phyloP scores from a whole-genome alignment of 495 filamentous ascomycete species.

The Penicillium nucicola region DNA sequence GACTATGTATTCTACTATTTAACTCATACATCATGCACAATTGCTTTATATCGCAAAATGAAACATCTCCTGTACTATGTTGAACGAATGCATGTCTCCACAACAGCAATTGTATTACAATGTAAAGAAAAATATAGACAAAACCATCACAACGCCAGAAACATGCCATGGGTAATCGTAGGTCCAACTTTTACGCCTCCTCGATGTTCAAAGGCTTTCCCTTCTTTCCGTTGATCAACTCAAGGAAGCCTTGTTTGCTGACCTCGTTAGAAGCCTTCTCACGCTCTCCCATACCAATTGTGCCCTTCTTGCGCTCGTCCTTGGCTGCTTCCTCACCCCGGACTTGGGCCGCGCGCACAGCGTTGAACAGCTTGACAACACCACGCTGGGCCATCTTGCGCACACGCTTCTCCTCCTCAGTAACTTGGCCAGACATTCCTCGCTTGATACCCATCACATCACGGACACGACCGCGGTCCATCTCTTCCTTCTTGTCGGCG shows the following conservation, averaged over 20 bases:
- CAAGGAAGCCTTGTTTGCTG: slow-evolving; percentile 93
- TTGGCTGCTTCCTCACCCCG: slow-evolving; percentile 71
- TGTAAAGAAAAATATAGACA: slow-evolving; percentile 15
- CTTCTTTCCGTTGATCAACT: slow-evolving; percentile 69
- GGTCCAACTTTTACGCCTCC: slow-evolving; percentile 37
- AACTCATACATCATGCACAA: slow-evolving; percentile 15
- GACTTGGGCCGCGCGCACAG: slow-evolving; percentile 87
- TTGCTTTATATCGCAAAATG: slow-evolving; percentile 20
- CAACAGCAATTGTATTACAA: slow-evolving; percentile 16
- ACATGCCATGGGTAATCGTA: slow-evolving; percentile 34
- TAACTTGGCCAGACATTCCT: slow-evolving; percentile 48
- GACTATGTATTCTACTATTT: slow-evolving; percentile 24
- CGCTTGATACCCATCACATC: slow-evolving; percentile 67
- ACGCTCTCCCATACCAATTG: slow-evolving; percentile 67
- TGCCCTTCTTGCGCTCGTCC: slow-evolving; percentile 64
- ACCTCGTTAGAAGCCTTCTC: slow-evolving; percentile 89
- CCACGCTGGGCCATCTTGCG: slow-evolving; percentile 85
- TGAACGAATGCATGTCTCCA: slow-evolving; percentile 22
- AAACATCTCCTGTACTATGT: slow-evolving; percentile 29
- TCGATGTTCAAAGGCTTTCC: slow-evolving; percentile 47
- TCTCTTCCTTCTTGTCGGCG: slow-evolving; percentile 73
- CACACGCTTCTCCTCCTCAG: slow-evolving; percentile 76
- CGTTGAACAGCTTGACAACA: slow-evolving; percentile 94
- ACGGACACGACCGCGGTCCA: slow-evolving; percentile 83
- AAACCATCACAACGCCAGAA: slow-evolving; percentile 34